phyloP scores from a whole-genome alignment of 139 green algal species.

The Tetratostichococcus sp. region DNA sequence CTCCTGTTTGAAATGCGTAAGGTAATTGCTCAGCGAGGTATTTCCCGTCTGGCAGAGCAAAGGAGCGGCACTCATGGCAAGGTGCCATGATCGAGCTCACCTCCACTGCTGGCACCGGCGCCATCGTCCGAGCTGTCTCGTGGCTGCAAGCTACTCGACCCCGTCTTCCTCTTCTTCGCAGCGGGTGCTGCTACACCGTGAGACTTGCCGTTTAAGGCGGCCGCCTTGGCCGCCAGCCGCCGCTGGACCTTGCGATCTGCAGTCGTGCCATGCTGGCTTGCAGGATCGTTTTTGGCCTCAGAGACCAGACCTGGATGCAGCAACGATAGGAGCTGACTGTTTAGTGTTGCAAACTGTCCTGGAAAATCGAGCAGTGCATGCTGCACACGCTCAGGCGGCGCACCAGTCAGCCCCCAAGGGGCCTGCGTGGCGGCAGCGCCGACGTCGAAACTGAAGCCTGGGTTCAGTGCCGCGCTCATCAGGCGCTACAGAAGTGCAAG shows the following conservation, averaged over 20 bases:
- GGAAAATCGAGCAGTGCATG: no score
- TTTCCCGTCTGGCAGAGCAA: no score
- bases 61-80: no score
- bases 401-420: slow-evolving; percentile 76
- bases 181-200: not conserved
- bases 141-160: not conserved
- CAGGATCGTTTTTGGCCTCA: slow-evolving; percentile 18
- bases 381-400: not conserved
- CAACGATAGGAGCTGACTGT: not conserved
- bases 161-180: no score
- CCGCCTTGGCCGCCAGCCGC: slow-evolving; percentile 18
- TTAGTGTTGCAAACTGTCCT: no score
- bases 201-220: not conserved
- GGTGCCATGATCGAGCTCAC: not conserved
- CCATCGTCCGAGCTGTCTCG: not conserved
- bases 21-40: no score
- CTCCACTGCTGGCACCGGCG: not conserved
- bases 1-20: not conserved
- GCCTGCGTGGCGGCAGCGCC: slow-evolving; percentile 41
- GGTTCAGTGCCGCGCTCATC: not conserved
- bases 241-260: slow-evolving; percentile 44
- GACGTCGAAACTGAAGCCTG: not conserved
- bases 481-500: no score
- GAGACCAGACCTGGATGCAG: not conserved
- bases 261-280: not conserved